phyloP scores from a whole-genome alignment of 768 basidiomycete species.

The Omphalotus guepiniiformis region DNA sequence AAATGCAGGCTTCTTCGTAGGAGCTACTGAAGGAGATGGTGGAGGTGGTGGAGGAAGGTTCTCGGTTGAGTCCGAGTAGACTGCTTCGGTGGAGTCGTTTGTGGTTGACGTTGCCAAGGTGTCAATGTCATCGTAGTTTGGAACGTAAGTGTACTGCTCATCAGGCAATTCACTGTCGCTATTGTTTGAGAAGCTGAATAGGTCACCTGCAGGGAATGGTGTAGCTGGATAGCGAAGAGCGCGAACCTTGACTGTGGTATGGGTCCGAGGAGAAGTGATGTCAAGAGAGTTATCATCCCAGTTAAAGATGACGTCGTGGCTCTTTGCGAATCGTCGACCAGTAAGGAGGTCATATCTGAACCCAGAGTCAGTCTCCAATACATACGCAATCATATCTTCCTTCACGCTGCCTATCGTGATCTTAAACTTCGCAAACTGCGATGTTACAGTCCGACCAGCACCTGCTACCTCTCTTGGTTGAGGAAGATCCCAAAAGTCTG shows the following conservation, averaged over 20 bases:
- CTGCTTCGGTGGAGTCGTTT: no score
- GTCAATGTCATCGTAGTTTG: neutral
- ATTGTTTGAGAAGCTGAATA: neutral
- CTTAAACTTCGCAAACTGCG: constrained; percentile 9
- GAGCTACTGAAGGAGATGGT: no score
- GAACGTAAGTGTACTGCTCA: neutral
- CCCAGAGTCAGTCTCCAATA: constrained; percentile 5
- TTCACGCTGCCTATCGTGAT: constrained; percentile 9
- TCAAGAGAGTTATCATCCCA: constrained; percentile 9
- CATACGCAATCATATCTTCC: constrained; percentile 6
- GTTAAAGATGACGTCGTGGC: constrained; percentile 1
- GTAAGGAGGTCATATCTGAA: constrained; percentile 12
- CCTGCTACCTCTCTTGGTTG: constrained; percentile 6
- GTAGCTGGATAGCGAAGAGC: constrained; percentile 1
- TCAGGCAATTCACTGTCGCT: neutral
- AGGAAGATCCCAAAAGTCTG: constrained; percentile 5
- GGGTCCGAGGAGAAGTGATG: constrained; percentile 9
- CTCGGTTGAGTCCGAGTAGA: no score
- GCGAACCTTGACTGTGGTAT: neutral
- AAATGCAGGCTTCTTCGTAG: no score
- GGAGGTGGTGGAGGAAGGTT: no score
- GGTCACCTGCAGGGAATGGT: neutral
- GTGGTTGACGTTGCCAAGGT: no score
- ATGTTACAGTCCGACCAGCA: constrained; percentile 8
- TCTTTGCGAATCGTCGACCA: constrained; percentile 6